Percentiles rank a stretch among this genome's conserved stretches.
phyloP scores from a whole-genome alignment of 2,329 filamentous ascomycete species.

The Ascochyta fabae region DNA sequence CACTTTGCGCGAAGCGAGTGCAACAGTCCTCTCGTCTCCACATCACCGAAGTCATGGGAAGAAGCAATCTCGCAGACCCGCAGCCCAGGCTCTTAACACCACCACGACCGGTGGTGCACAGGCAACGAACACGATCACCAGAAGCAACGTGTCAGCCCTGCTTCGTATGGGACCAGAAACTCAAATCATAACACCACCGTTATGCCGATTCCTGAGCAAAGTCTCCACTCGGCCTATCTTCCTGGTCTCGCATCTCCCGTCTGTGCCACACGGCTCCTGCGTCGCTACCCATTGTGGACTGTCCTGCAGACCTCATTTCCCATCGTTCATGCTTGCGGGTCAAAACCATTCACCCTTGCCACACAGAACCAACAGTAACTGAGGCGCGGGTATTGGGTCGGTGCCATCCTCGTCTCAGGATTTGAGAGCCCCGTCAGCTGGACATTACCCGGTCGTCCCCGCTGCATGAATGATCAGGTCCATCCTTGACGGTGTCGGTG shows the following conservation, averaged over 20 bases:
- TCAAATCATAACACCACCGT: slow-evolving; percentile 6
- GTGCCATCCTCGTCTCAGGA: slow-evolving; percentile 15
- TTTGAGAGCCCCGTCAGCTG: slow-evolving; percentile 1
- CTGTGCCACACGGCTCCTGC: slow-evolving; percentile 5
- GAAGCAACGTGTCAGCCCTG: slow-evolving; percentile 12
- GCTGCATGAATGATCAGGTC: slow-evolving; percentile 14
- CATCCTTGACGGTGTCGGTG: neutral
- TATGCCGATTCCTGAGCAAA: slow-evolving; percentile 6
- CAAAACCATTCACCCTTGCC: neutral
- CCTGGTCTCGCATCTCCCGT: slow-evolving; percentile 20
- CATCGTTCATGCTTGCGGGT: slow-evolving; percentile 17
- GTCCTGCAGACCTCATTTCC: slow-evolving; percentile 20
- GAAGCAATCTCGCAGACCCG: slow-evolving; percentile 3
- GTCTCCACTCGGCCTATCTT: neutral
- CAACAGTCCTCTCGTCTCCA: slow-evolving; percentile 4
- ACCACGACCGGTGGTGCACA: slow-evolving; percentile 1
- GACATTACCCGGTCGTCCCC: neutral
- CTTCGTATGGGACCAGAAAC: neutral
- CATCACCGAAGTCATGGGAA: neutral
- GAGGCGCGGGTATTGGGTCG: slow-evolving; percentile 1
- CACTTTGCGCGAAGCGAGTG: neutral
- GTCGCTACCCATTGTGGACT: slow-evolving; percentile 3
- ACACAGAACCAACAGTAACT: slow-evolving; percentile 1
- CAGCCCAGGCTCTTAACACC: neutral
- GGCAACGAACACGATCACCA: slow-evolving; percentile 4